These are phyloP conservation scores for Torulaspora pretoriensis DNA, from an alignment of 1,139 yeast species.

Conservation along the genomic window DNA sequence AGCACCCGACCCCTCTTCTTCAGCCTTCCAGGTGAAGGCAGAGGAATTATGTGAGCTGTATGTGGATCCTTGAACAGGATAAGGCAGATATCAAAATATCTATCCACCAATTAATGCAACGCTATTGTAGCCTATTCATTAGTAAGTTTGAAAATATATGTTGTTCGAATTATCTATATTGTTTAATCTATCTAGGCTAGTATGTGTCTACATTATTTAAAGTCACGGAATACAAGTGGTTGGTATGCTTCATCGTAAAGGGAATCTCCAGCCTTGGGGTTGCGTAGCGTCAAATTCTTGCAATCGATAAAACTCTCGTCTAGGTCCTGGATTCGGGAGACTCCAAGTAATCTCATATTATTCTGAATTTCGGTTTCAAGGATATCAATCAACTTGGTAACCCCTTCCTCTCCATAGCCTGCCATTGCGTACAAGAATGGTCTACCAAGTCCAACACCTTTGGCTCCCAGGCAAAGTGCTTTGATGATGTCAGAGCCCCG, in stretches of 20 bases:
- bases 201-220: too few relatives aligned
- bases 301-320: constrained; percentile 30
- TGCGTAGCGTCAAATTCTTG: constrained; percentile 13
- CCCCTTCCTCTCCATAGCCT: constrained; percentile 74
- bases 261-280: constrained; percentile 16
- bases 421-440: constrained; percentile 69
- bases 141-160: too few relatives aligned
- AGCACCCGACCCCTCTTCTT: too few relatives aligned
- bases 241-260: constrained; percentile 19
- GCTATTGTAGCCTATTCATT: too few relatives aligned
- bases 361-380: constrained; percentile 76
- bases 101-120: too few relatives aligned
- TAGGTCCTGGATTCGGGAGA: constrained; percentile 57
- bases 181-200: too few relatives aligned
- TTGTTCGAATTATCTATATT: too few relatives aligned
- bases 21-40: too few relatives aligned
- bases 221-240: constrained; percentile 13
- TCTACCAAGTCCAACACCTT: constrained; percentile 71
- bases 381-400: constrained; percentile 66
- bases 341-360: constrained; percentile 88
- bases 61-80: too few relatives aligned
- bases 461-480: constrained; percentile 69
- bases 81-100: too few relatives aligned
- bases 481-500: constrained; percentile 64
- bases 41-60: too few relatives aligned